These are phyloP conservation scores for Trichosporon sp. DNA, from an alignment of 1,284 basidiomycete genomes.

Conservation along the genomic window DNA sequence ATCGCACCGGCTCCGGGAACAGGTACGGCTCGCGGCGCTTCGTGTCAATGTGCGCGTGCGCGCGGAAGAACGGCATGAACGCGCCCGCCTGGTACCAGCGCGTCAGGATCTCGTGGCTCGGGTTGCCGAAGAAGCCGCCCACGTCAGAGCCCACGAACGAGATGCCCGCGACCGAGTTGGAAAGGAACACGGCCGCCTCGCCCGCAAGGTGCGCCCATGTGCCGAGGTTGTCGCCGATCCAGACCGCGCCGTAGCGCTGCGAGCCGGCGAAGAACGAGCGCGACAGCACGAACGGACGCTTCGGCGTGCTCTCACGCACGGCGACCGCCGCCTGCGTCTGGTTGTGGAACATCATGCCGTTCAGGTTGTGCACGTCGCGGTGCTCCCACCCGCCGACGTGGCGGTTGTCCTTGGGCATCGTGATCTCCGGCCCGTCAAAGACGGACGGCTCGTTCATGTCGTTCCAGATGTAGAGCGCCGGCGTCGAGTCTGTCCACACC, in stretches of 20 bases:
- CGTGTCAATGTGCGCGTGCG: slow-evolving; percentile 96
- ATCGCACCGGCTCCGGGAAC: slow-evolving; percentile 80
- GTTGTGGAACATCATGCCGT: slow-evolving; percentile 60
- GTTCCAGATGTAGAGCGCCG: slow-evolving; percentile 88
- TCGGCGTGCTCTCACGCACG: slow-evolving; percentile 66
- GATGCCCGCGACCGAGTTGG: slow-evolving; percentile 90
- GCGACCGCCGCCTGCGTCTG: slow-evolving; percentile 77
- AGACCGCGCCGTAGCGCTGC: slow-evolving; percentile 93
- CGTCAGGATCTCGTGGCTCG: slow-evolving; percentile 86
- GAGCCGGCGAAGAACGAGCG: slow-evolving; percentile 93
- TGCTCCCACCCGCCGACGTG: slow-evolving; percentile 94
- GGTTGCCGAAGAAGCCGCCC: slow-evolving; percentile 98
- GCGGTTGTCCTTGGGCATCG: slow-evolving; percentile 88
- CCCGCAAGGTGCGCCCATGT: slow-evolving; percentile 95
- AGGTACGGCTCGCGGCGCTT: slow-evolving; percentile 96
- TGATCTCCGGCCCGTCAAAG: slow-evolving; percentile 98
- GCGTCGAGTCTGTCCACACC: slow-evolving; percentile 57
- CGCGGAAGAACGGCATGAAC: slow-evolving; percentile 96
- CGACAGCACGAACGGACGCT: slow-evolving; percentile 89
- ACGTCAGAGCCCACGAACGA: slow-evolving; percentile 92
- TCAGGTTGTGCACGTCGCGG: slow-evolving; percentile 66
- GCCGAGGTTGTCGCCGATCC: slow-evolving; percentile 97
- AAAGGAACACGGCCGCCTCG: slow-evolving; percentile 88
- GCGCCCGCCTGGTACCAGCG: slow-evolving; percentile 96
- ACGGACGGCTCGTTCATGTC: slow-evolving; percentile 99